Conservation (phyloP, 352 stramenopile genomes). For the Globisporangium emineosum region DNA sequence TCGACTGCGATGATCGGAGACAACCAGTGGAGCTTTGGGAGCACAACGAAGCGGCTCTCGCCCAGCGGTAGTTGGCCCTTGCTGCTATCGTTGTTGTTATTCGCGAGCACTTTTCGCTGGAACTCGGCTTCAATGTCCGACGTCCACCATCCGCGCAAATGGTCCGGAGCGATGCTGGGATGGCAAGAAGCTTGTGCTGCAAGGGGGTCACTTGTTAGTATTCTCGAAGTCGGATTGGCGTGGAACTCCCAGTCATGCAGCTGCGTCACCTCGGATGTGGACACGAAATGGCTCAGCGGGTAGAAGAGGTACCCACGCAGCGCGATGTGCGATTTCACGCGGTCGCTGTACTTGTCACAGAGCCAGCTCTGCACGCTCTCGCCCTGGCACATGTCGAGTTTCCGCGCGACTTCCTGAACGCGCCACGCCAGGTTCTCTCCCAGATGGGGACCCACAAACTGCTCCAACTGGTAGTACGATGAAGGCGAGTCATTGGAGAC, state of each 20-base stretch:
- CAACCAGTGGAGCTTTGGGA: constrained; percentile 73
- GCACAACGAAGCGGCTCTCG: constrained; percentile 52
- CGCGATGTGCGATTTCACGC: constrained; percentile 53
- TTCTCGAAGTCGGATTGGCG: constrained; percentile 22
- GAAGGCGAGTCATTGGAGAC: not conserved
- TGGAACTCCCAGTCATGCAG: constrained; percentile 49
- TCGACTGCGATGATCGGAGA: constrained; percentile 43
- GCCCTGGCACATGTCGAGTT: constrained; percentile 56
- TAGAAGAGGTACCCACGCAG: constrained; percentile 69
- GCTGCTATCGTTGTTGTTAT: constrained; percentile 11
- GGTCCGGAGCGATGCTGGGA: constrained; percentile 32
- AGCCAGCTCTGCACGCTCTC: constrained; percentile 57
- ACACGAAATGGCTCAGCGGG: constrained; percentile 40
- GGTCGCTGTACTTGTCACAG: constrained; percentile 43
- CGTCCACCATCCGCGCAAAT: constrained; percentile 73
- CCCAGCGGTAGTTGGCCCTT: constrained; percentile 12
- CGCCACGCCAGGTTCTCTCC: constrained; percentile 74
- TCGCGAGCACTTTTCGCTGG: constrained; percentile 31
- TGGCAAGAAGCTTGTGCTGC: constrained; percentile 8
- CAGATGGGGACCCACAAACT: constrained; percentile 70
- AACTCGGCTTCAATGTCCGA: constrained; percentile 44
- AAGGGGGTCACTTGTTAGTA: not conserved
- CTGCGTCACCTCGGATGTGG: constrained; percentile 41
- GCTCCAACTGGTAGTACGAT: constrained; percentile 36
- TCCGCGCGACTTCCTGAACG: constrained; percentile 61